These are phyloP conservation scores for Saposhnikovia divaricata DNA, from an alignment of 129 eudicot genomes.

Conservation along the genomic window DNA sequence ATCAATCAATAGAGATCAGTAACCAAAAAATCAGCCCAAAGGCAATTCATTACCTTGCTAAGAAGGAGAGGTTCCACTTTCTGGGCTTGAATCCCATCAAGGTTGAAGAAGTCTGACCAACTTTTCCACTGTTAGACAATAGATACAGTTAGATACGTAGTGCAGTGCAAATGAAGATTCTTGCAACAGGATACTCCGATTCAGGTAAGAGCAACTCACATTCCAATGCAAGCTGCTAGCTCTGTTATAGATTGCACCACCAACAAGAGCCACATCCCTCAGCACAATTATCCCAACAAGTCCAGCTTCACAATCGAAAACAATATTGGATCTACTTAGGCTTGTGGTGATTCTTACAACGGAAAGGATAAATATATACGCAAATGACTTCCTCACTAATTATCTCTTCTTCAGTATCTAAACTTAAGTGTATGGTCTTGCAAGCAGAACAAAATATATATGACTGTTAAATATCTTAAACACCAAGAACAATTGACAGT, in stretches of 20 bases:
- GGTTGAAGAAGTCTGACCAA: slow-evolving; percentile 76
- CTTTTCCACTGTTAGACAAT: slow-evolving; percentile 47
- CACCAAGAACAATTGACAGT: background rate
- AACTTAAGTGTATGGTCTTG: background rate
- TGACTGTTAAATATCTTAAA: background rate
- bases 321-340: background rate
- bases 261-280: slow-evolving; percentile 84
- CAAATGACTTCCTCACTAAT: background rate
- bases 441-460: background rate
- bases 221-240: slow-evolving; percentile 63
- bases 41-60: slow-evolving; percentile 60
- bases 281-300: slow-evolving; percentile 76
- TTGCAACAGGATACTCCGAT: background rate
- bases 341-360: background rate
- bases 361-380: background rate
- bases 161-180: background rate
- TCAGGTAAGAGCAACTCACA: slow-evolving; percentile 31
- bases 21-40: background rate
- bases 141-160: slow-evolving; percentile 3
- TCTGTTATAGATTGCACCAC: slow-evolving; percentile 88
- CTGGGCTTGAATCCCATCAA: slow-evolving; percentile 66
- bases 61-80: slow-evolving; percentile 87
- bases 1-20: background rate
- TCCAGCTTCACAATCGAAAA: slow-evolving; percentile 64
- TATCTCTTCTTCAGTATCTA: background rate